Evolutionary conservation across 768 basidiomycete genomes (phyloP), one percentile per base, ranked within the genome.

Genomic region (Calvatia gigantea): DNA sequence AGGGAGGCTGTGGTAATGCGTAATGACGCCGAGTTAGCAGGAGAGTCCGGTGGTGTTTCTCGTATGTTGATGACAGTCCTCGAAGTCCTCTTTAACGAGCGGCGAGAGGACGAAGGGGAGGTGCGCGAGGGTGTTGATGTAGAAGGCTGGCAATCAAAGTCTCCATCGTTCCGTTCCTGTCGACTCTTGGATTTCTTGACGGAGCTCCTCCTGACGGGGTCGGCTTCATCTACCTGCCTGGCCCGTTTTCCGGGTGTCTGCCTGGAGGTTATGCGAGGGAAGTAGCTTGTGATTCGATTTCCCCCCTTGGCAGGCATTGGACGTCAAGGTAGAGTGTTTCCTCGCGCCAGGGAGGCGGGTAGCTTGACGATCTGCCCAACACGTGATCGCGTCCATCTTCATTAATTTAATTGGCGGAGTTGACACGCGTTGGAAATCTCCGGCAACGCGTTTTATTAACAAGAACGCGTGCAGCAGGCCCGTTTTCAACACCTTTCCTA

Each of bases 371-470:
- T 11, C 19, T 3, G 23, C 15, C 6, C 11, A 38, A 29, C 62
- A 61, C 51, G 57, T 64, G 62, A 61, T 44, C 60, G 62, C 56
- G 62, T 54, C 44, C 9, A 54, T 48, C 23, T 38, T 19, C n/a
- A n/a, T n/a, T n/a, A n/a, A n/a, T n/a, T n/a, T 15, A 49, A 32
- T 57, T 57, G 56, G 65, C 68, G 72, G 69, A 71, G 69, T 69
- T 69, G 60, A 67, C 70, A 66, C 66, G 67, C 48, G 35, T 61
- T 65, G 70, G 69, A 19, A 64, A 66, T 66, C 65, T 69, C 69
- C 71, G 70, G 64, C 55, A 64, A 69, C 73, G 73, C 70, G 73
- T 71, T 58, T 38, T 43, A 46, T 56, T 43, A 52, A 32, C 56
- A 45, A 56, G 51, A 46, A 50, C 46, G 52, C 62, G 45, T 53